phyloP scores from a whole-genome alignment of 148 eudicot genomes.

The Fagopyrum esculentum region DNA sequence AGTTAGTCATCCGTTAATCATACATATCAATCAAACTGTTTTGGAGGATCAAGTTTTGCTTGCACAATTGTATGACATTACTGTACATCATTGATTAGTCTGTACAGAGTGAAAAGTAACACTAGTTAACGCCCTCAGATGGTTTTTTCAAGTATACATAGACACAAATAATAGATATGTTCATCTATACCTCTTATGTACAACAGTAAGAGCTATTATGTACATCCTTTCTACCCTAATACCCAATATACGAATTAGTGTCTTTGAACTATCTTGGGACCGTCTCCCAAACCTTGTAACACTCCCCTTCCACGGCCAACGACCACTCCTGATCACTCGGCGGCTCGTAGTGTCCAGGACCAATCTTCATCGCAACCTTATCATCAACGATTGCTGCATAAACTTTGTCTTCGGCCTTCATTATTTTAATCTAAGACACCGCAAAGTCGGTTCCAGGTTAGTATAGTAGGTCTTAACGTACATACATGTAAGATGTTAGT shows the following conservation, averaged over 20 bases:
- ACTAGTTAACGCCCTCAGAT: background rate
- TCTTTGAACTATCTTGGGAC: background rate
- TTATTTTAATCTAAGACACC: slow-evolving; percentile 47
- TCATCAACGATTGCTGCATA: slow-evolving; percentile 76
- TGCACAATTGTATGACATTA: background rate
- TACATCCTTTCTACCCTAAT: too few species aligned
- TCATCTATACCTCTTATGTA: too few species aligned
- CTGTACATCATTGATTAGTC: background rate
- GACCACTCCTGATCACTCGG: slow-evolving; percentile 57
- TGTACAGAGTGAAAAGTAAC: background rate
- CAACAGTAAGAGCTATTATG: too few species aligned
- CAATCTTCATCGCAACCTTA: slow-evolving; percentile 87
- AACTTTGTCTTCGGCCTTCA: slow-evolving; percentile 75
- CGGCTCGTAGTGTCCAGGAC: slow-evolving; percentile 85
- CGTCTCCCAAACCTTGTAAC: slow-evolving; percentile 93
- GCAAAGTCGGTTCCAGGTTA: background rate
- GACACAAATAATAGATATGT: background rate
- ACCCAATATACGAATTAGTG: too few species aligned
- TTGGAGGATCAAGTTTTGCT: too few species aligned
- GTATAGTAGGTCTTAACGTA: background rate
- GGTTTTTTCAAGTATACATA: background rate
- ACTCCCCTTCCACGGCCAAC: slow-evolving; percentile 57
- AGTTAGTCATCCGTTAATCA: too few species aligned
- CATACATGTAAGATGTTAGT: background rate
- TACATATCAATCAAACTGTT: too few species aligned